Conservation (phyloP, 1,139 yeast genomes). For the Blastobotrys proliferans region DNA sequence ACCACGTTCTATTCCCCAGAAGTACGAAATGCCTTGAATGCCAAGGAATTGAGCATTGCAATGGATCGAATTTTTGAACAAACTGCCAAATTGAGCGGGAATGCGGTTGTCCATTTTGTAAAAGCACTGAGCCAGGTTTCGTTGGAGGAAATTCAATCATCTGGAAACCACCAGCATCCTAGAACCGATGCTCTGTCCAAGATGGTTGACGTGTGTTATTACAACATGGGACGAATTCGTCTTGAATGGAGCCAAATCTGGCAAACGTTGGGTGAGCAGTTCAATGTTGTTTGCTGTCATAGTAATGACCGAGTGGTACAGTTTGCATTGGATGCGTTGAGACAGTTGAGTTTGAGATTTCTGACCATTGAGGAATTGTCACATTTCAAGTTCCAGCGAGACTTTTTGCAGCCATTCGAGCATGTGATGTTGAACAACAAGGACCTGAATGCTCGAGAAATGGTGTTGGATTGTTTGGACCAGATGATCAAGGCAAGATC, state of each 20-base stretch:
- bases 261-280: conserved; percentile 89
- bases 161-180: conserved; percentile 80
- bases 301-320: conserved; percentile 71
- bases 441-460: conserved; percentile 71
- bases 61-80: conserved; percentile 86
- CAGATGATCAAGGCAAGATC: conserved; percentile 82
- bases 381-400: conserved; percentile 93
- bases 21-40: conserved; percentile 57
- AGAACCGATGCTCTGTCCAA: conserved; percentile 90
- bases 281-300: conserved; percentile 81
- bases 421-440: conserved; percentile 67
- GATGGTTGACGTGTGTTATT: conserved; percentile 94
- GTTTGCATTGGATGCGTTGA: conserved; percentile 88
- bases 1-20: conserved; percentile 39
- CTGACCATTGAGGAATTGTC: conserved; percentile 90
- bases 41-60: conserved; percentile 77
- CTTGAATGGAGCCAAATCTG: conserved; percentile 96
- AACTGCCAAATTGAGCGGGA: conserved; percentile 74
- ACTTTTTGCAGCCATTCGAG: conserved; percentile 83
- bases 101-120: conserved; percentile 82
- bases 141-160: conserved; percentile 84
- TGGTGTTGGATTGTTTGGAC: conserved; percentile 85
- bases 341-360: conserved; percentile 90
- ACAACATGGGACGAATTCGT: conserved; percentile 94
- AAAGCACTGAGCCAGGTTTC: conserved; percentile 83